Evolutionary conservation across 352 stramenopile species (phyloP).

Genomic region (Pythium periplocum): DNA sequence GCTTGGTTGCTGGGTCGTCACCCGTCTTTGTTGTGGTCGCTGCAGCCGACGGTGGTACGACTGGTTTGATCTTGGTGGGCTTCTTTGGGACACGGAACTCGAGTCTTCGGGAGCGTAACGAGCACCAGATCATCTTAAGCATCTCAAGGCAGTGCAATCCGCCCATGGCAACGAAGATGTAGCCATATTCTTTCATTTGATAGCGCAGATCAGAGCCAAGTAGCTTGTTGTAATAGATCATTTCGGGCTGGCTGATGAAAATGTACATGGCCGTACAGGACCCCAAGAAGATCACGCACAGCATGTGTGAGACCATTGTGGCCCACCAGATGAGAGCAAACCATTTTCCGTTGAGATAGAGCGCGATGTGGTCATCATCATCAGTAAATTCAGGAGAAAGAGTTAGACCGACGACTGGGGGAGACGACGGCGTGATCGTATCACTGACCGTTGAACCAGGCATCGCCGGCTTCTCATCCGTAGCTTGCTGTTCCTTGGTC

Average conservation of each 20-base stretch:
- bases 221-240: slow-evolving; percentile 46
- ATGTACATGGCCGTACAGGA: slow-evolving; percentile 24
- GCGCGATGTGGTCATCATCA: slow-evolving; percentile 9
- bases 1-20: too few species aligned
- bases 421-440: too few species aligned
- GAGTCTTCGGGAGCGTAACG: slow-evolving; percentile 17
- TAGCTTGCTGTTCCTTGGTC: too few species aligned
- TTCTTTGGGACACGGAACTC: slow-evolving; percentile 11
- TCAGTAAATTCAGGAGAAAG: neutral
- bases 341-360: slow-evolving; percentile 15
- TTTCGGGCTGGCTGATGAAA: slow-evolving; percentile 20
- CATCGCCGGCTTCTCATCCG: too few species aligned
- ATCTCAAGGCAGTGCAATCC: slow-evolving; percentile 26
- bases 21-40: too few species aligned
- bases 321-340: slow-evolving; percentile 25
- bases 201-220: slow-evolving; percentile 21
- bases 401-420: too few species aligned
- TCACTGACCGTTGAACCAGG: too few species aligned
- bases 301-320: slow-evolving; percentile 17
- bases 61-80: too few species aligned
- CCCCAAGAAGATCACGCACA: slow-evolving; percentile 22
- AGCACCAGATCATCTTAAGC: slow-evolving; percentile 25
- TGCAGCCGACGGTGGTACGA: too few species aligned
- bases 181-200: slow-evolving; percentile 20
- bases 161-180: slow-evolving; percentile 19